Base-by-base conservation (phyloP, 306 rosid species). In the Cucurbita ficifolia region DNA sequence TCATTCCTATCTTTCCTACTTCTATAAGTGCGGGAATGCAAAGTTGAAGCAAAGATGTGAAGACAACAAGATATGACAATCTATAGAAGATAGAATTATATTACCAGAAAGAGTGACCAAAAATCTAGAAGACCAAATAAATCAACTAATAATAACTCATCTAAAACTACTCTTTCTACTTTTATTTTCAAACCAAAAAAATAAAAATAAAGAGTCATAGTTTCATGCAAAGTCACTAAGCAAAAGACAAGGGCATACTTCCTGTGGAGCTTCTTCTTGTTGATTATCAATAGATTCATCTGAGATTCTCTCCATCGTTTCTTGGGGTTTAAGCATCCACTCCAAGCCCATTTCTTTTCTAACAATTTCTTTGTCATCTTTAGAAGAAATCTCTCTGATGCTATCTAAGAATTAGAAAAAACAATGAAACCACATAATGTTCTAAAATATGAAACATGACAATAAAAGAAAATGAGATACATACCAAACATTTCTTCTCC, bases 241-340 rank as follows among this genome's bases (percentile, higher is more conserved):
- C 18, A 17, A 39, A 40, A 70, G 76, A 17, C 39, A 53, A 76
- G 65, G 52, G 46, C 76, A 73, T 75, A 94, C 97, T 89, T 90
- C 95, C 71, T 83, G 86, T 8, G 57, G 73, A 7, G 76, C 81
- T 76, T 80, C 88, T 1, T 86, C 87, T 1, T 73, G 76, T 56
- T 81, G 76, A 38, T 62, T 73, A 21, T 88, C 84, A 48, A 50
- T 68, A 72, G 79, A 35, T 69, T 81, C 87, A 10, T 51, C 73
- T 29, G 88, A 82, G 65, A 62, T 43, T 67, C 58, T 73, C 14
- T 75, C 81, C 29, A n/a, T 72, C 77, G 78, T 84, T 73, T 76
- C 89, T 76, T 78, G 89, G 76, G 96, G 81, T 82, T 88, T 82
- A 72, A 90, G 96, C 98, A 90, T 94, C 98, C 98, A 94, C 75